Evolutionary conservation across 768 basidiomycete species (phyloP).

Genomic region (Russula foetens): DNA sequence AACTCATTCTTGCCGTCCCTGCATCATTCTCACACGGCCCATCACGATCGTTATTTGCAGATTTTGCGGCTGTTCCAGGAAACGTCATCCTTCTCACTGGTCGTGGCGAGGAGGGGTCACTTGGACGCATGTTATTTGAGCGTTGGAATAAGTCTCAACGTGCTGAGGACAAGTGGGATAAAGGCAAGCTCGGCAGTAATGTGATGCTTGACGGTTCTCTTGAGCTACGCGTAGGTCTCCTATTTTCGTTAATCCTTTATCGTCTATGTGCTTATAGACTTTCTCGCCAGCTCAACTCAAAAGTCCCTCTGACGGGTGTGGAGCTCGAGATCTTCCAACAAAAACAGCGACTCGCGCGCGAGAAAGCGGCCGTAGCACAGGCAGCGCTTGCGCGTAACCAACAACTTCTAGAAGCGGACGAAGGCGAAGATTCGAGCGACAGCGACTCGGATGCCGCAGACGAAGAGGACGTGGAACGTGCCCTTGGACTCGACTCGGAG

Average conservation of each 20-base stretch:
- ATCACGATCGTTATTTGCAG: slow-evolving; percentile 76
- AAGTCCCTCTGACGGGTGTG: slow-evolving; percentile 80
- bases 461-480: slow-evolving; percentile 51
- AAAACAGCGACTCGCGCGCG: slow-evolving; percentile 66
- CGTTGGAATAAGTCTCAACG: slow-evolving; percentile 81
- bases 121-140: slow-evolving; percentile 72
- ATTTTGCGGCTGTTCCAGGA: slow-evolving; percentile 75
- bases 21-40: slow-evolving; percentile 89
- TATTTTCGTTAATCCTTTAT: neutral
- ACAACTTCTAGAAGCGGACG: slow-evolving; percentile 89
- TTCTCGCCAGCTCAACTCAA: slow-evolving; percentile 63
- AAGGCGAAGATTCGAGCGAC: slow-evolving; percentile 75
- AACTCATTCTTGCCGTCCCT: slow-evolving; percentile 89
- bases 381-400: slow-evolving; percentile 77
- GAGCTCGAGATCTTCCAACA: slow-evolving; percentile 79
- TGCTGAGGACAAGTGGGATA: slow-evolving; percentile 79
- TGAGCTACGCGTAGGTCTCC: slow-evolving; percentile 48
- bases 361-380: slow-evolving; percentile 81
- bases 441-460: slow-evolving; percentile 61
- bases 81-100: slow-evolving; percentile 85
- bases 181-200: slow-evolving; percentile 81
- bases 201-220: slow-evolving; percentile 72
- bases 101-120: slow-evolving; percentile 70
- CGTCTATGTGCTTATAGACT: slow-evolving; percentile 1
- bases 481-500: slow-evolving; percentile 39